Conservation (phyloP, 106 monocot species). For the Phalaenopsis aphrodite region DNA sequence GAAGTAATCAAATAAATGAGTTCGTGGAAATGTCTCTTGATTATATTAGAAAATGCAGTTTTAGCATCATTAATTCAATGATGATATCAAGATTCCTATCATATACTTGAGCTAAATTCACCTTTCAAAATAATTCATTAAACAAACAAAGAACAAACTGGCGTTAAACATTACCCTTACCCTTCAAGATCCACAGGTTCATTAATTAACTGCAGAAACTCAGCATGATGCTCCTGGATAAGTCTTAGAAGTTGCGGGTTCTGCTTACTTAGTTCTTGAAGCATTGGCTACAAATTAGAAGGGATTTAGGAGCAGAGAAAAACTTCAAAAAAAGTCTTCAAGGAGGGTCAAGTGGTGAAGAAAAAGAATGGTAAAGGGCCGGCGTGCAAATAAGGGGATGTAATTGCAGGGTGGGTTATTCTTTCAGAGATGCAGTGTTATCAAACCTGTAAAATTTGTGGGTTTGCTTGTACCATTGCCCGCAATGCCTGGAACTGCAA, state of each 20-base stretch:
- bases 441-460: constrained; percentile 90
- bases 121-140: not conserved
- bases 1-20: not conserved
- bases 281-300: constrained; percentile 71
- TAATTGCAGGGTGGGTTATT: not conserved
- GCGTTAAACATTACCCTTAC: constrained; percentile 44
- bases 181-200: constrained; percentile 60
- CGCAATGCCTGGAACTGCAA: constrained; percentile 75
- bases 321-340: no score
- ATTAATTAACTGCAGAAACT: constrained; percentile 94
- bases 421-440: not conserved
- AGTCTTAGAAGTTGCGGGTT: constrained; percentile 88
- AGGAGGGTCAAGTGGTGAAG: no score
- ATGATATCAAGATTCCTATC: not conserved
- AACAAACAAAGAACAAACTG: not conserved
- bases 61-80: not conserved
- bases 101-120: not conserved
- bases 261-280: constrained; percentile 88
- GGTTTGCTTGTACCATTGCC: constrained; percentile 95
- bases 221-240: constrained; percentile 87
- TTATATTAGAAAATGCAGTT: not conserved
- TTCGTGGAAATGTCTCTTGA: not conserved
- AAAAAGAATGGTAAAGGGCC: no score
- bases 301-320: not conserved
- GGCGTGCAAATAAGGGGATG: not conserved